Percentiles rank a stretch among this genome's conserved stretches.
Evolutionary conservation across 2,329 filamentous ascomycete species (phyloP).

Genomic region (Fusarium sp.): DNA sequence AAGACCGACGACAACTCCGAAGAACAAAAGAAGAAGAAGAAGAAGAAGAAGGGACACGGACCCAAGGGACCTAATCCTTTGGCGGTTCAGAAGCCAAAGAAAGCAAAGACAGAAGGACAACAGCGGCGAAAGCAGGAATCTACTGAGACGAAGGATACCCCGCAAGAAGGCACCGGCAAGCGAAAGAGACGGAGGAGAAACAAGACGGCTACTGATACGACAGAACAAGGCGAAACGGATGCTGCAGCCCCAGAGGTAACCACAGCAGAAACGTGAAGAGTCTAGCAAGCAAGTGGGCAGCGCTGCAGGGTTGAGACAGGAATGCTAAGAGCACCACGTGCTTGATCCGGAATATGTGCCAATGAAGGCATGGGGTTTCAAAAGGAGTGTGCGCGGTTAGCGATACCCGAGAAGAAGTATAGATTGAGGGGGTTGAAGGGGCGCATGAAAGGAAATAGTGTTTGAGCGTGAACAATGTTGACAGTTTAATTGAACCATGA

Average conservation of each 20-base stretch:
- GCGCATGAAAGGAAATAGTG: constrained; percentile 21
- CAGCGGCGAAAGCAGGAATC: constrained; percentile 52
- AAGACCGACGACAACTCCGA: constrained; percentile 17
- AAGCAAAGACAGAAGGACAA: constrained; percentile 51
- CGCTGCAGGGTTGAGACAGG: constrained; percentile 21
- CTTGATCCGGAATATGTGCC: constrained; percentile 20
- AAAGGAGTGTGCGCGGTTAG: constrained; percentile 31
- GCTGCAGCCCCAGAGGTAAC: constrained; percentile 14
- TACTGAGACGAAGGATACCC: constrained; percentile 41
- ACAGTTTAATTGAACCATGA: constrained; percentile 15
- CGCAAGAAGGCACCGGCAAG: constrained; percentile 47
- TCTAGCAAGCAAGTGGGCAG: constrained; percentile 2
- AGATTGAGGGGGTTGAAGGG: constrained; percentile 14
- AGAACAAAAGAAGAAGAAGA: constrained; percentile 61
- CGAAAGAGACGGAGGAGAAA: constrained; percentile 51
- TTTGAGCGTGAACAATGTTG: constrained; percentile 22
- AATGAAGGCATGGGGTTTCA: constrained; percentile 13
- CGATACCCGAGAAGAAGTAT: constrained; percentile 41
- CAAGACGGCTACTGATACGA: constrained; percentile 42
- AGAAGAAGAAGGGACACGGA: constrained; percentile 69
- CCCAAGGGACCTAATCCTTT: constrained; percentile 79
- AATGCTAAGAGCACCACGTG: constrained; percentile 37
- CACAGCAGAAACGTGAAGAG: constrained; percentile 37
- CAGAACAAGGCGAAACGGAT: constrained; percentile 25
- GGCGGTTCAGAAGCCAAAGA: constrained; percentile 77